Base-by-base conservation (phyloP, 2,329 filamentous ascomycete genomes). In the Leptodontidium sp. region DNA sequence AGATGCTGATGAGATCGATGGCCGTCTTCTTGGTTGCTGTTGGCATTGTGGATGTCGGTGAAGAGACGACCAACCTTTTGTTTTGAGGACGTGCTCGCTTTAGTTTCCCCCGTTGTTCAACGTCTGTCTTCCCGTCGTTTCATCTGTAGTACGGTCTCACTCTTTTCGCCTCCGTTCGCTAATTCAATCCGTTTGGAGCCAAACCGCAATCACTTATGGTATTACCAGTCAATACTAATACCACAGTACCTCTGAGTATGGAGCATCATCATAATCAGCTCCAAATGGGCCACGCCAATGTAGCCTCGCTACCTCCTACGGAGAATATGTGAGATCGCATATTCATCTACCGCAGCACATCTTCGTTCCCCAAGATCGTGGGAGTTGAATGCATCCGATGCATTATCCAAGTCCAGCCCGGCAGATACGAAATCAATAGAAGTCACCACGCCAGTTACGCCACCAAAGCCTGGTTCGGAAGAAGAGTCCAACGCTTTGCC, bases 241-340 rank as follows among this genome's bases (percentile, higher is more conserved):
- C 52, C 17, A 35, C 52, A 5, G 4, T 35, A 9, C 8, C 52
- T 55, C 11, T 9, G 15, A 15, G 12, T 12, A n/a, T 12, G 6
- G 38, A 40, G 38, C 8, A 2, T 8, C 50, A n/a, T n/a, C 26
- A 29, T 26, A 55, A 17, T 55, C 52, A 55, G 1, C 2, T 55
- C 29, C 26, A 55, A 12, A 12, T 6, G 14, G 29, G 35, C 14
- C 26, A 55, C 29, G 11, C 32, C 26, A 55, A 55, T 55, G 15
- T 12, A 55, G 35, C 12, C 11, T 40, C 35, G 11, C 55, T 32
- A 58, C 2, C 2, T 40, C n/a, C 11, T n/a, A 58, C 55, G n/a
- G 53, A 57, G 55, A 58, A 24, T 58, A 58, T 58, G 35, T 38
- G 53, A 58, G 32, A 40, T 58, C 32, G 35, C 9, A 58, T 58